Percentiles rank a stretch among this genome's conserved stretches.
Conservation (phyloP, 768 basidiomycete genomes). For the Gloeopeniophorella convolvens region DNA sequence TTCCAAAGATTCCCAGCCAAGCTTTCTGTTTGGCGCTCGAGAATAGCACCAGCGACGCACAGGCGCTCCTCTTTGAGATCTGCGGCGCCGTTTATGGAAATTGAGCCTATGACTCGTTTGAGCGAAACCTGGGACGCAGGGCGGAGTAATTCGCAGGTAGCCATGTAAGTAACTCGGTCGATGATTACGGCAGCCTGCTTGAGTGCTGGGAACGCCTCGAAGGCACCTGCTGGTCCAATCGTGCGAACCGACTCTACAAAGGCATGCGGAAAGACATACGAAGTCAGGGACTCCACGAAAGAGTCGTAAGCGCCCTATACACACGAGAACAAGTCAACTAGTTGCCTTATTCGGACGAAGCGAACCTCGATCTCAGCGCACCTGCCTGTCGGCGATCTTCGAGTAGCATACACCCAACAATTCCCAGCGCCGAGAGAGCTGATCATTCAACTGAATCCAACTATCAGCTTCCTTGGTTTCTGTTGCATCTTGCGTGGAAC, state of each 20-base stretch:
- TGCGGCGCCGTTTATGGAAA: background rate
- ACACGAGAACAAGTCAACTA: background rate
- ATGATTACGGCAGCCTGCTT: conserved; percentile 56
- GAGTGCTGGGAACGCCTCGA: conserved; percentile 36
- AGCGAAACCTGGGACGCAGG: conserved; percentile 45
- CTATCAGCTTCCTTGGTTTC: conserved; percentile 28
- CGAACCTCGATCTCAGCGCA: conserved; percentile 28
- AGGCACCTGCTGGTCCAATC: conserved; percentile 26
- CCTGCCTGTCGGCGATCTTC: conserved; percentile 74
- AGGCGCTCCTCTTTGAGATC: conserved; percentile 5
- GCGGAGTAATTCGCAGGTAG: conserved; percentile 59
- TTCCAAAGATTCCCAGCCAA: conserved; percentile 55
- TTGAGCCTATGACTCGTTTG: conserved; percentile 14
- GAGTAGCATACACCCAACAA: conserved; percentile 71
- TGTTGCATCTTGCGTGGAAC: conserved; percentile 7
- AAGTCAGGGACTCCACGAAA: conserved; percentile 33
- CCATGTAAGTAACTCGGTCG: conserved; percentile 62
- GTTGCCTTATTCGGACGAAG: background rate
- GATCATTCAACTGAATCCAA: conserved; percentile 57
- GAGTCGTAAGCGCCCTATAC: conserved; percentile 54
- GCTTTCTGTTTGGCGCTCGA: conserved; percentile 55
- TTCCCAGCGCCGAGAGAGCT: conserved; percentile 72
- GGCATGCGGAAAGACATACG: conserved; percentile 21
- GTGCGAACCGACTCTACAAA: conserved; percentile 17
- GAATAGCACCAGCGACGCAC: conserved; percentile 42